Conservation (phyloP, 192 early-diverging fungal genomes). For the Nowakowskiella sp. region DNA sequence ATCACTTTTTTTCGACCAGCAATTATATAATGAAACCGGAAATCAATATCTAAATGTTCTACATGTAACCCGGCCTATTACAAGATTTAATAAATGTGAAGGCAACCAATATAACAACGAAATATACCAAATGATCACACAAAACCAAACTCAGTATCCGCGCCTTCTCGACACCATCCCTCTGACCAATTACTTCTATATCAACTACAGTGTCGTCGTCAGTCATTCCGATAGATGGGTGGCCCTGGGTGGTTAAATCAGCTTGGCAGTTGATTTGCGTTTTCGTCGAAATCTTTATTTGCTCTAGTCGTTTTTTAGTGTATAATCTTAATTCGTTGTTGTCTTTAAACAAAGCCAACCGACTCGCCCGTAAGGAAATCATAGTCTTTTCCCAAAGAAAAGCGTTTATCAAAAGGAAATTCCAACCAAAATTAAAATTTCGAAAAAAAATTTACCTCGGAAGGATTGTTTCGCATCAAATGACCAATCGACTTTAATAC, state of each 20-base stretch:
- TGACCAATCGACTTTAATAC: slow-evolving; percentile 6
- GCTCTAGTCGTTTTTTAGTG: slow-evolving; percentile 38
- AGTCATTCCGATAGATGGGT: background rate
- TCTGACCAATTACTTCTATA: slow-evolving; percentile 43
- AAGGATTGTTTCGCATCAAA: slow-evolving; percentile 13
- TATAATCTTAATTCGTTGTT: slow-evolving; percentile 40
- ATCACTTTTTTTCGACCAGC: slow-evolving; percentile 54
- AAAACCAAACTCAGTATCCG: slow-evolving; percentile 31
- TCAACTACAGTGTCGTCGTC: slow-evolving; percentile 39
- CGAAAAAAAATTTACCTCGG: slow-evolving; percentile 3
- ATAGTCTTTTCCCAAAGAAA: slow-evolving; percentile 16
- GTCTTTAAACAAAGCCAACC: slow-evolving; percentile 33
- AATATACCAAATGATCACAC: slow-evolving; percentile 46
- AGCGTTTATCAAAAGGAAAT: slow-evolving; percentile 1
- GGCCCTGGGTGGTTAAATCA: background rate
- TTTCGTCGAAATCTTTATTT: slow-evolving; percentile 26
- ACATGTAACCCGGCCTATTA: slow-evolving; percentile 33
- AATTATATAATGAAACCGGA: slow-evolving; percentile 60
- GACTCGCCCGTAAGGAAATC: slow-evolving; percentile 34
- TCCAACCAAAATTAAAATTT: no score
- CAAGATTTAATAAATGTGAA: background rate
- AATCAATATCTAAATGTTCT: slow-evolving; percentile 29
- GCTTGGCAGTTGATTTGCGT: background rate
- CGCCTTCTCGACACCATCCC: slow-evolving; percentile 39
- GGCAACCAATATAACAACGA: background rate